A percentile compares a stretch with the other conserved stretches of the same genome.
These are phyloP conservation scores for Moricandia moricandioides DNA, from an alignment of 345 rosid species.

Conservation along the genomic window DNA sequence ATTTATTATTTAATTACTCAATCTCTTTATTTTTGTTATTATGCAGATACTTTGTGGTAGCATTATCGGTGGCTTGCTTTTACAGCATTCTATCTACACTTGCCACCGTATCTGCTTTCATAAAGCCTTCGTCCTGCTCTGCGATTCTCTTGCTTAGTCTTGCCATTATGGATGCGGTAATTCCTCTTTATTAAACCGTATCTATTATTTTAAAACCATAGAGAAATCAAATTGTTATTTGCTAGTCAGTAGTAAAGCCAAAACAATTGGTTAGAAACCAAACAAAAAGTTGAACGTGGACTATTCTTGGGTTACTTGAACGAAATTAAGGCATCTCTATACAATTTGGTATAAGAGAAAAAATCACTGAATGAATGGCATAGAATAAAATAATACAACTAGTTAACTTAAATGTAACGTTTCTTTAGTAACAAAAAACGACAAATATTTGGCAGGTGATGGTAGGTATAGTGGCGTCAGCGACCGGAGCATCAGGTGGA, in stretches of 20 bases:
- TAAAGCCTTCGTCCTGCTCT: conserved; percentile 40
- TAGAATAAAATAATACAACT: neutral
- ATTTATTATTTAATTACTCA: neutral
- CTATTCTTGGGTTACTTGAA: neutral
- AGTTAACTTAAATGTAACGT: neutral
- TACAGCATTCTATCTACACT: conserved; percentile 57
- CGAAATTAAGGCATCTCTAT: neutral
- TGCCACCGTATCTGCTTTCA: conserved; percentile 46
- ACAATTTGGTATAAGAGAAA: neutral
- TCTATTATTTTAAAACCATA: neutral
- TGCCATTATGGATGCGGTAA: conserved; percentile 60
- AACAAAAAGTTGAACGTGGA: neutral
- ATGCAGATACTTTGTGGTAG: conserved; percentile 71
- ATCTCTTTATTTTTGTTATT: neutral
- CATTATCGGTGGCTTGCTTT: conserved; percentile 62
- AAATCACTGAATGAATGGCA: neutral
- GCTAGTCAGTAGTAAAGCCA: neutral
- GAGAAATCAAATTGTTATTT: conserved; percentile 3
- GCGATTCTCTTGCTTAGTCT: conserved; percentile 44
- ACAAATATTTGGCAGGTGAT: conserved; percentile 44
- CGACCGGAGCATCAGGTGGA: conserved; percentile 69
- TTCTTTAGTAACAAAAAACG: neutral
- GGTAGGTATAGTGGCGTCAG: conserved; percentile 76
- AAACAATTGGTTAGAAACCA: neutral
- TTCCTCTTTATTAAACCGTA: neutral